Conservation (phyloP, 2,329 filamentous ascomycete genomes). For the Aphanocladium album region DNA sequence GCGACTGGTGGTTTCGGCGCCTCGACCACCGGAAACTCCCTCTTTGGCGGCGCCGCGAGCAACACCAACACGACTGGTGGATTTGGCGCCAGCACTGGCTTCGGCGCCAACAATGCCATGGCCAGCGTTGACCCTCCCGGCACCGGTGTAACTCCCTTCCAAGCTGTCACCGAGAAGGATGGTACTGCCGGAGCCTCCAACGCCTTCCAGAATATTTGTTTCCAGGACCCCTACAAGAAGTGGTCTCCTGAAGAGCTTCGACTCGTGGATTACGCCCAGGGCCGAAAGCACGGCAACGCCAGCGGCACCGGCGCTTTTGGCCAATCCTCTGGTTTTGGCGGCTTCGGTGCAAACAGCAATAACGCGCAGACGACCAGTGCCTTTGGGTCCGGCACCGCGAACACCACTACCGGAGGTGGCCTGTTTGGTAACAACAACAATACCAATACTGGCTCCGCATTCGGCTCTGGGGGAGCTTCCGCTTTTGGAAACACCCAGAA, state of each 20-base stretch:
- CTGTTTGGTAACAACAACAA: constrained; percentile 32
- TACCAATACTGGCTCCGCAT: constrained; percentile 23
- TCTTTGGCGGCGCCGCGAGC: constrained; percentile 41
- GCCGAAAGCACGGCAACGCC: constrained; percentile 75
- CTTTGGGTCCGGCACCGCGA: constrained; percentile 40
- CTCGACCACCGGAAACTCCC: constrained; percentile 33
- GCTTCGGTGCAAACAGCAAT: constrained; percentile 39
- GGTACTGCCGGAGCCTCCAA: constrained; percentile 49
- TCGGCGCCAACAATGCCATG: constrained; percentile 34
- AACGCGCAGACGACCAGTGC: constrained; percentile 27
- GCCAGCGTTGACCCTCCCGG: constrained; percentile 59
- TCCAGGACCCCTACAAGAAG: constrained; percentile 77
- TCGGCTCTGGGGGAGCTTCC: constrained; percentile 16
- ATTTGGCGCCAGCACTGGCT: constrained; percentile 34
- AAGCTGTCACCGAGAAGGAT: constrained; percentile 70
- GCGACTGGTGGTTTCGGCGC: constrained; percentile 41
- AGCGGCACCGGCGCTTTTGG: constrained; percentile 85
- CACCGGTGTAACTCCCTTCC: constrained; percentile 65
- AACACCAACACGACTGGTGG: constrained; percentile 22
- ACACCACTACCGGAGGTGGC: constrained; percentile 26
- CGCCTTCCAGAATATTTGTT: constrained; percentile 73
- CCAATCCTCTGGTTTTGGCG: constrained; percentile 47
- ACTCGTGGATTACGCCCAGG: constrained; percentile 82
- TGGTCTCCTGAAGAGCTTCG: constrained; percentile 85
- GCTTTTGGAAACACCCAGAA: constrained; percentile 32